A percentile compares a stretch with the other conserved stretches of the same genome.
Evolutionary conservation across 2,329 filamentous ascomycete genomes (phyloP).

Genomic region (Cladosporium sp.): DNA sequence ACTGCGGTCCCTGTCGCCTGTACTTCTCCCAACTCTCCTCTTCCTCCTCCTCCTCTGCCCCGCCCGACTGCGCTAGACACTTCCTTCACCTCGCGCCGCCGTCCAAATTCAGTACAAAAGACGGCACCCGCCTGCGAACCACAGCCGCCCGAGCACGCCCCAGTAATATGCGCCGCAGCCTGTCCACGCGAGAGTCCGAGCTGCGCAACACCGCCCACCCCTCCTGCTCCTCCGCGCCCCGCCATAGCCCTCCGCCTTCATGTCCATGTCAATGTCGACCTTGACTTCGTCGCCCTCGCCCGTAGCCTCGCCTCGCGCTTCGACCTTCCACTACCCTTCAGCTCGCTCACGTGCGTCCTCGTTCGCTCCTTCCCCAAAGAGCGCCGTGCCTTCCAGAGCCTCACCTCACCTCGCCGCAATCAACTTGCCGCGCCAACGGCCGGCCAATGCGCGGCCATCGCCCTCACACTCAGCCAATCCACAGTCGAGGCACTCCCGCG

Average conservation of each 20-base stretch:
- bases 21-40: background rate
- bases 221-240: conserved; percentile 5
- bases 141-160: conserved; percentile 11
- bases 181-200: conserved; percentile 15
- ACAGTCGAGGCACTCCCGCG: conserved; percentile 9
- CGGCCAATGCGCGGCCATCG: conserved; percentile 13
- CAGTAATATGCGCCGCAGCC: conserved; percentile 15
- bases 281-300: conserved; percentile 35
- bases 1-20: background rate
- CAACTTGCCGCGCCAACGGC: conserved; percentile 16
- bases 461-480: background rate
- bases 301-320: conserved; percentile 31
- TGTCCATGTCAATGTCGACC: conserved; percentile 31
- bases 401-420: conserved; percentile 10
- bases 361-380: conserved; percentile 10
- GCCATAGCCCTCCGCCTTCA: conserved; percentile 6
- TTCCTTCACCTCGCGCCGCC: background rate
- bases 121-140: background rate
- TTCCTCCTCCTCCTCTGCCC: background rate
- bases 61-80: background rate
- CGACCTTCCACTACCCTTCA: conserved; percentile 23
- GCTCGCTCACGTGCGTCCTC: conserved; percentile 8
- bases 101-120: background rate
- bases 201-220: conserved; percentile 8
- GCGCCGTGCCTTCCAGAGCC: background rate